A percentile compares a stretch with the other conserved stretches of the same genome.
Evolutionary conservation across 768 basidiomycete species (phyloP).

Genomic region (Termitomyces sp.): DNA sequence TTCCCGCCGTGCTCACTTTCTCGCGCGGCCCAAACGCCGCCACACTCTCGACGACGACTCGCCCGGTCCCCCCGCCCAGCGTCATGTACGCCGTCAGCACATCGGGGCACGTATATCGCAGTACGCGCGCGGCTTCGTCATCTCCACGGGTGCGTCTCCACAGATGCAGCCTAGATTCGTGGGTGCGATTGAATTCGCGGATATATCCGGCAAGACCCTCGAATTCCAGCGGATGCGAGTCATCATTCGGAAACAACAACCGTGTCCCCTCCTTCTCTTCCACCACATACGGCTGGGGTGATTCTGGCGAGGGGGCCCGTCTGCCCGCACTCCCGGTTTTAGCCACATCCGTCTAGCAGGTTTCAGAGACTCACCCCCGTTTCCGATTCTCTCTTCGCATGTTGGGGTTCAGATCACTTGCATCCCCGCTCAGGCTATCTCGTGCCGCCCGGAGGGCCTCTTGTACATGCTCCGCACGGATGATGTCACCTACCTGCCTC

Average conservation of each 20-base stretch:
- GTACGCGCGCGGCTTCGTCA: constrained; percentile 28
- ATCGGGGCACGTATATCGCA: constrained; percentile 61
- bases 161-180: constrained; percentile 46
- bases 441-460: constrained; percentile 50
- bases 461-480: constrained; percentile 51
- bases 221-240: constrained; percentile 32
- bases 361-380: constrained; percentile 42
- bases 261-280: constrained; percentile 30
- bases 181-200: constrained; percentile 47
- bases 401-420: constrained; percentile 39
- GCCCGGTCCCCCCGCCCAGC: constrained; percentile 33
- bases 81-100: constrained; percentile 64
- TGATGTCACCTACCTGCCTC: constrained; percentile 39
- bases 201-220: constrained; percentile 51
- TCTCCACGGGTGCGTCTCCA: constrained; percentile 36
- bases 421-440: constrained; percentile 51
- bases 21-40: constrained; percentile 74
- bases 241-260: constrained; percentile 42
- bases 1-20: constrained; percentile 34
- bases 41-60: constrained; percentile 50
- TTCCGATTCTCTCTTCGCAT: constrained; percentile 48
- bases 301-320: constrained; percentile 50
- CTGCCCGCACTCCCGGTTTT: constrained; percentile 21
- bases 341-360: constrained; percentile 6
- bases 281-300: constrained; percentile 53